phyloP scores from a whole-genome alignment of 2,329 filamentous ascomycete genomes.

The Arthrobotrys pseudoclavata region DNA sequence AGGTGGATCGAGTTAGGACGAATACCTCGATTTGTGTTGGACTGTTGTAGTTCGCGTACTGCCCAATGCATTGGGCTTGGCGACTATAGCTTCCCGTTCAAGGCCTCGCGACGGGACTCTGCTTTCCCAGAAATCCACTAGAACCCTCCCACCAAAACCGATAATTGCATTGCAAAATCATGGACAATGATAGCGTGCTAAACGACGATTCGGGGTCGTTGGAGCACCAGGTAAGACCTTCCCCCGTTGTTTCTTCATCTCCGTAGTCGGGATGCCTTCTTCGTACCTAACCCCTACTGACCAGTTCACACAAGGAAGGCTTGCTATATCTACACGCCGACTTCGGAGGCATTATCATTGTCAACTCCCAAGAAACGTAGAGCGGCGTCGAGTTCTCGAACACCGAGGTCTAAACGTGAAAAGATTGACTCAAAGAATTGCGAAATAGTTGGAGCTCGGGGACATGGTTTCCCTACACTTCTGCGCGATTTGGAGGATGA shows the following conservation, averaged over 20 bases:
- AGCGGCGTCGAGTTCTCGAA: conserved; percentile 55
- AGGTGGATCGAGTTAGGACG: conserved; percentile 5
- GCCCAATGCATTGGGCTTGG: conserved; percentile 29
- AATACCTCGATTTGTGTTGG: conserved; percentile 35
- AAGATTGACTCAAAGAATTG: conserved; percentile 51
- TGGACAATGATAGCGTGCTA: conserved; percentile 55
- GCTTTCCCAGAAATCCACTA: conserved; percentile 12
- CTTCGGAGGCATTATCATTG: conserved; percentile 62
- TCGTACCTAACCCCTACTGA: conserved; percentile 17
- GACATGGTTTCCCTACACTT: conserved; percentile 69
- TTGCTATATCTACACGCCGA: conserved; percentile 66
- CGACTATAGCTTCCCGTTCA: conserved; percentile 52
- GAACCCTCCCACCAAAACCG: conserved; percentile 1
- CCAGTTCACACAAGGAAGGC: conserved; percentile 63
- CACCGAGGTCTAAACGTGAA: conserved; percentile 59
- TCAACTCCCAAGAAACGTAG: conserved; percentile 66
- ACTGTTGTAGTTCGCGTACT: conserved; percentile 48
- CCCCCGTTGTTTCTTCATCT: conserved; percentile 5
- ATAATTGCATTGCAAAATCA: conserved; percentile 7
- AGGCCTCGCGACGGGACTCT: conserved; percentile 44
- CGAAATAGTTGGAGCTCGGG: conserved; percentile 29
- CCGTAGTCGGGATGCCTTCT: conserved; percentile 25
- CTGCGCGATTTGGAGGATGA: conserved; percentile 72
- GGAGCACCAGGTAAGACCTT: conserved; percentile 56
- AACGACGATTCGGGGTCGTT: conserved; percentile 52